A percentile compares a stretch with the other conserved stretches of the same genome.
These are phyloP conservation scores for Tylopilus intermedius DNA, from an alignment of 768 basidiomycete species.

Conservation along the genomic window DNA sequence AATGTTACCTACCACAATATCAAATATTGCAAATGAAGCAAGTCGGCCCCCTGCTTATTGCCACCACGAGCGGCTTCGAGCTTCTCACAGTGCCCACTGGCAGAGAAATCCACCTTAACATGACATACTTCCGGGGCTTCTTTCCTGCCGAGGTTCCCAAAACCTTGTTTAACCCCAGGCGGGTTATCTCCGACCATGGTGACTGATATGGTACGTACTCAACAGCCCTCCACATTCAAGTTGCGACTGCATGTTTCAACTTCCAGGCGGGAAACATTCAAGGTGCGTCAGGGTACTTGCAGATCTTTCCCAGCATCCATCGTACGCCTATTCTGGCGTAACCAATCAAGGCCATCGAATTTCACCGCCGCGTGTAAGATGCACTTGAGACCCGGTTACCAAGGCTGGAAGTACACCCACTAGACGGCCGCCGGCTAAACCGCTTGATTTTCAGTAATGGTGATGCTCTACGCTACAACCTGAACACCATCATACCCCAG, in stretches of 20 bases:
- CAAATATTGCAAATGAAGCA: too few relatives aligned
- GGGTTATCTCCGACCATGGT: not conserved
- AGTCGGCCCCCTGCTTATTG: not conserved
- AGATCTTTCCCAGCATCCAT: not conserved
- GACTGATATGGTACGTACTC: not conserved
- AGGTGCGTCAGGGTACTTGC: not conserved
- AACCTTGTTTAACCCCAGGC: not conserved
- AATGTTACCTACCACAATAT: not conserved
- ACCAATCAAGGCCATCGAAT: too few relatives aligned
- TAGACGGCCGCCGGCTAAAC: not conserved
- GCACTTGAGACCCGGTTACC: not conserved
- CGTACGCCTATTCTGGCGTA: not conserved
- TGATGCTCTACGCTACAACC: not conserved
- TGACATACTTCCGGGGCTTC: not conserved
- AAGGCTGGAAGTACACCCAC: not conserved
- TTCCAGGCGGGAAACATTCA: not conserved
- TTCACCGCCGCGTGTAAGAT: not conserved
- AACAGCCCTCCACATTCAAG: not conserved
- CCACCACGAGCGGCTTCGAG: not conserved
- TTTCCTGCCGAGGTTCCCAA: constrained; percentile 48
- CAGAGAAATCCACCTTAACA: not conserved
- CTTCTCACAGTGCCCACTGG: not conserved
- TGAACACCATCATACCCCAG: not conserved
- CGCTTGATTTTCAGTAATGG: not conserved
- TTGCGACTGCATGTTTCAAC: too few relatives aligned